Conservation (phyloP, 169 alveolate genomes). For the Plasmodium relictum region DNA sequence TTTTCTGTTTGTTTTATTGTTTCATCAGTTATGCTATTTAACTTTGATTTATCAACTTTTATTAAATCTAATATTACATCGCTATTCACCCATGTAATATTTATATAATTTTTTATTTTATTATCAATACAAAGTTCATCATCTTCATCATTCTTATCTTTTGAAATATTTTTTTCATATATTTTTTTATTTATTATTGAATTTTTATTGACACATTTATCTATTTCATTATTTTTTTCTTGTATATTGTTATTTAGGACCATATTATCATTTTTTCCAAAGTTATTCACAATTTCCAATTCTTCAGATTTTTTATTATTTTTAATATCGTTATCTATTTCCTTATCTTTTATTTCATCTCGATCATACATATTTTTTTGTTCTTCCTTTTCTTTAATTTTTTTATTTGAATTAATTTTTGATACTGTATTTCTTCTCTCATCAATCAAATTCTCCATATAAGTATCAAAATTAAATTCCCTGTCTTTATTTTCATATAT, state of each 20-base stretch:
- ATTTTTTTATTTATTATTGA: background rate
- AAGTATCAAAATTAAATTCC: conserved; percentile 51
- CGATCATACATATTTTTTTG: background rate
- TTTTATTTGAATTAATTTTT: conserved; percentile 5
- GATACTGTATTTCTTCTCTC: conserved; percentile 60
- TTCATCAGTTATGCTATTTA: conserved; percentile 63
- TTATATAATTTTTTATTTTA: background rate
- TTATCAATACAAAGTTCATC: background rate
- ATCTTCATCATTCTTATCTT: background rate
- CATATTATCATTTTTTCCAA: background rate
- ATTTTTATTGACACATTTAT: background rate
- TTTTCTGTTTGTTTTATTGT: conserved; percentile 69
- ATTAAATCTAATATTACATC: conserved; percentile 73
- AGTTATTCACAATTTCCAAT: background rate
- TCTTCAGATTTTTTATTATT: conserved; percentile 4
- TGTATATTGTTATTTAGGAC: too few relatives aligned
- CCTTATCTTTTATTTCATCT: background rate
- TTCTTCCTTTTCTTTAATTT: background rate
- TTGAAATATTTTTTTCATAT: background rate
- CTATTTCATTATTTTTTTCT: background rate
- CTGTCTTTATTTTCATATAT: conserved; percentile 70
- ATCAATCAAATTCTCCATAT: conserved; percentile 45
- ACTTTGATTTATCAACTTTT: conserved; percentile 74
- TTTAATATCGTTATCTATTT: background rate
- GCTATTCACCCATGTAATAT: conserved; percentile 71